A percentile compares a stretch with the other conserved stretches of the same genome.
Conservation (phyloP, 164 flowering plant species). For the Echeveria elegans region DNA sequence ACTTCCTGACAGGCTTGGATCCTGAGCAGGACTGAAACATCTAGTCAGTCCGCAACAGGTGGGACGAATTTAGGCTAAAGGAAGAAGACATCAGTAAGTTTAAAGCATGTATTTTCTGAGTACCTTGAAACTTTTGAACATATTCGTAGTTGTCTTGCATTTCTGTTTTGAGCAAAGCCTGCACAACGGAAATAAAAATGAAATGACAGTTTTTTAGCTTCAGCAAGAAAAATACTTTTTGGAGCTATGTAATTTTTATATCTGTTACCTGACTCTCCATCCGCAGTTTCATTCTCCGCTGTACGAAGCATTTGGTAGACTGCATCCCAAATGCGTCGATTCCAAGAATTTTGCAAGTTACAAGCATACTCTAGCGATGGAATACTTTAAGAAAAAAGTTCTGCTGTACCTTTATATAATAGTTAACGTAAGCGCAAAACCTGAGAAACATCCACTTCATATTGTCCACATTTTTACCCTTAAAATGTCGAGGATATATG, state of each 20-base stretch:
- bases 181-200: conserved; percentile 13
- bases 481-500: conserved; percentile 47
- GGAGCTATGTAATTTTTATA: background rate
- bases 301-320: conserved; percentile 70
- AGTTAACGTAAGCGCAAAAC: conserved; percentile 62
- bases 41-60: too few species aligned
- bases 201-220: background rate
- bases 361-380: too few species aligned
- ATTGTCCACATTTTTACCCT: conserved; percentile 48
- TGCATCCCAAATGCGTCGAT: too few species aligned
- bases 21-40: too few species aligned
- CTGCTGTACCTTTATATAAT: conserved; percentile 62
- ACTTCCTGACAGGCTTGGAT: conserved; percentile 20
- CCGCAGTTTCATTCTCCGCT: conserved; percentile 64
- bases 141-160: conserved; percentile 23
- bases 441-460: conserved; percentile 65
- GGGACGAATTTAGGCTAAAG: too few species aligned
- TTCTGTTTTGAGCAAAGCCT: conserved; percentile 38
- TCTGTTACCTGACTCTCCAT: conserved; percentile 53
- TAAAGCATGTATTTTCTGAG: too few species aligned
- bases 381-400: background rate
- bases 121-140: conserved; percentile 11
- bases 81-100: too few species aligned
- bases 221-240: background rate
- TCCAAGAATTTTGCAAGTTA: too few species aligned